A percentile compares a stretch with the other conserved stretches of the same genome.
These are phyloP conservation scores for Adansonia grandidieri DNA, from an alignment of 441 rosid species.

Conservation along the genomic window DNA sequence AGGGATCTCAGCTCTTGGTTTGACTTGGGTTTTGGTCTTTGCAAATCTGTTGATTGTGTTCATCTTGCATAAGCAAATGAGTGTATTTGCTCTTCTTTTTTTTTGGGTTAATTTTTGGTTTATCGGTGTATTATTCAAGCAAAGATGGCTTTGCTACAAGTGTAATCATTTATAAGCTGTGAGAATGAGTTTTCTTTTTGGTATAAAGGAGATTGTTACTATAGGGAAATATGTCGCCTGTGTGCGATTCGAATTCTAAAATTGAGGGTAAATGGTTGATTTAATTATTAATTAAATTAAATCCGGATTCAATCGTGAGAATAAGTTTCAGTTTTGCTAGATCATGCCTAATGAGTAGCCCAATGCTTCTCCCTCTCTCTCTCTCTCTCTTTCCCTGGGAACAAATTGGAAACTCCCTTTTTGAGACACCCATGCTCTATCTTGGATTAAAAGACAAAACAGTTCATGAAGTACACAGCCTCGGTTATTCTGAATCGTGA, in stretches of 20 bases:
- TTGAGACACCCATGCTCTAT: not conserved
- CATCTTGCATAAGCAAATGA: not conserved
- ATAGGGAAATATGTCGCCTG: no score
- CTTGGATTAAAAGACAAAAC: not conserved
- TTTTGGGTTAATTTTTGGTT: not conserved
- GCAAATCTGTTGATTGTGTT: not conserved
- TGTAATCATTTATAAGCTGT: not conserved
- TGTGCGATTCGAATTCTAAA: no score
- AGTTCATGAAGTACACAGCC: not conserved
- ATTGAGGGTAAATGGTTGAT: no score
- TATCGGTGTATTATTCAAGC: slow-evolving; percentile 3
- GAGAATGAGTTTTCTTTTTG: not conserved
- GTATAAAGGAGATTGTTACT: no score
- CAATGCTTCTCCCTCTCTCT: not conserved
- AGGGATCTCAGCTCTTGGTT: slow-evolving; percentile 1
- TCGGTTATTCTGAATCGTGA: not conserved
- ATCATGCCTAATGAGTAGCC: no score
- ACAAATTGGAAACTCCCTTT: not conserved
- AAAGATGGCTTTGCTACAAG: slow-evolving; percentile 27
- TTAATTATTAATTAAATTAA: no score
- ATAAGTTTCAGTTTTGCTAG: not conserved
- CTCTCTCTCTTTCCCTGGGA: not conserved
- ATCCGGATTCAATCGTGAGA: not conserved
- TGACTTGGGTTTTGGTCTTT: not conserved
- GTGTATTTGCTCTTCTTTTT: not conserved